These are phyloP conservation scores for Stylosanthes scabra DNA, from an alignment of 331 rosid genomes.

Conservation along the genomic window DNA sequence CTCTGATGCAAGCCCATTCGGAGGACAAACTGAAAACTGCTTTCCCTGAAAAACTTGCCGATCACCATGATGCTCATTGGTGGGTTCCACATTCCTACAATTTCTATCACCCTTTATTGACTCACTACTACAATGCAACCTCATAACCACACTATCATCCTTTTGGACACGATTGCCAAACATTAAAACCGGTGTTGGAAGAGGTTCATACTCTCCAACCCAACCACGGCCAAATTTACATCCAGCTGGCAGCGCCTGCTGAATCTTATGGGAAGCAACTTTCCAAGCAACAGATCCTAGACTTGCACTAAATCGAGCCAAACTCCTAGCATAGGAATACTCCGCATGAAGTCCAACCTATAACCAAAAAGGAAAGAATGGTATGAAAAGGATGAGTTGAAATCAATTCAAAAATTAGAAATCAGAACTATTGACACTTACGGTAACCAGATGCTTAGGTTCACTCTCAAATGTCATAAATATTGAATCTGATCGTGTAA, in stretches of 20 bases:
- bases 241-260: conserved; percentile 85
- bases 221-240: conserved; percentile 95
- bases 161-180: conserved; percentile 61
- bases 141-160: conserved; percentile 52
- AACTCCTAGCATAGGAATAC: conserved; percentile 92
- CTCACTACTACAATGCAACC: conserved; percentile 51
- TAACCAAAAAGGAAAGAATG: conserved; percentile 20
- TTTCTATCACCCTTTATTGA: conserved; percentile 54
- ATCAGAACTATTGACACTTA: conserved; percentile 52
- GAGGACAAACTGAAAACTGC: conserved; percentile 45
- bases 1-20: conserved; percentile 53
- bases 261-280: conserved; percentile 89
- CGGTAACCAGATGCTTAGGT: conserved; percentile 89
- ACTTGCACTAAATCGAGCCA: conserved; percentile 94
- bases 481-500: conserved; percentile 70
- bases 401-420: conserved; percentile 27
- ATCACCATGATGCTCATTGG: conserved; percentile 46
- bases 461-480: conserved; percentile 89
- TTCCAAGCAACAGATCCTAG: conserved; percentile 94
- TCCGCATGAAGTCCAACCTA: conserved; percentile 99
- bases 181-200: conserved; percentile 91
- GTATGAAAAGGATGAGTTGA: conserved; percentile 35
- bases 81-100: conserved; percentile 52
- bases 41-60: conserved; percentile 49
- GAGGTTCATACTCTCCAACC: conserved; percentile 99